These are phyloP conservation scores for Durusdinium trenchii DNA, from an alignment of 73 alveolate genomes.

Conservation along the genomic window DNA sequence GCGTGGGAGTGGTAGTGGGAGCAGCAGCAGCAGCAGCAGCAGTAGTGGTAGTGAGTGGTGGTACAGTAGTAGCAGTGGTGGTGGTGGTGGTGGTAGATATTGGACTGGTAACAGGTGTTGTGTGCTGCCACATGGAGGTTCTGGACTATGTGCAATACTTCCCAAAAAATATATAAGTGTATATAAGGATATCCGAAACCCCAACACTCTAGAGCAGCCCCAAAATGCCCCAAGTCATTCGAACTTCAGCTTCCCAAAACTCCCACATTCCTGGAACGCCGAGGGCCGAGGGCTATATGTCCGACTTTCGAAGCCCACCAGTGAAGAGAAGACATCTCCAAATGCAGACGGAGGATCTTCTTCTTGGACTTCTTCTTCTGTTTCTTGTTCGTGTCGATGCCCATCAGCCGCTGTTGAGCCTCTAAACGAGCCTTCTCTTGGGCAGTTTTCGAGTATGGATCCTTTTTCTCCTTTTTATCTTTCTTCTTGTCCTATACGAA, in stretches of 20 bases:
- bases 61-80: too few species aligned
- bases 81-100: too few species aligned
- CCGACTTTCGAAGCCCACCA: neutral
- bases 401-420: conserved; percentile 92
- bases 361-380: conserved; percentile 57
- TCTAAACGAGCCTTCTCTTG: conserved; percentile 92
- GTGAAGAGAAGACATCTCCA: neutral
- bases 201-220: too few species aligned
- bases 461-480: conserved; percentile 80
- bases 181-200: too few species aligned
- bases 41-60: too few species aligned
- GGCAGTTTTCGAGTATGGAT: conserved; percentile 82
- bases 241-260: neutral
- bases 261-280: neutral
- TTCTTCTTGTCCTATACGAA: conserved; percentile 27
- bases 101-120: too few species aligned
- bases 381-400: conserved; percentile 89
- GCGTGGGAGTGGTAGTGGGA: too few species aligned
- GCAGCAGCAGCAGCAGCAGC: too few species aligned
- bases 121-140: too few species aligned
- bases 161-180: too few species aligned
- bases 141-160: too few species aligned
- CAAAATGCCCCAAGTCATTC: neutral
- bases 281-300: neutral
- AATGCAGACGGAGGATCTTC: conserved; percentile 45